Evolutionary conservation across 2,329 filamentous ascomycete genomes (phyloP), one percentile per base, ranked within the genome.

Genomic region (Ceratocystis cubensis): DNA sequence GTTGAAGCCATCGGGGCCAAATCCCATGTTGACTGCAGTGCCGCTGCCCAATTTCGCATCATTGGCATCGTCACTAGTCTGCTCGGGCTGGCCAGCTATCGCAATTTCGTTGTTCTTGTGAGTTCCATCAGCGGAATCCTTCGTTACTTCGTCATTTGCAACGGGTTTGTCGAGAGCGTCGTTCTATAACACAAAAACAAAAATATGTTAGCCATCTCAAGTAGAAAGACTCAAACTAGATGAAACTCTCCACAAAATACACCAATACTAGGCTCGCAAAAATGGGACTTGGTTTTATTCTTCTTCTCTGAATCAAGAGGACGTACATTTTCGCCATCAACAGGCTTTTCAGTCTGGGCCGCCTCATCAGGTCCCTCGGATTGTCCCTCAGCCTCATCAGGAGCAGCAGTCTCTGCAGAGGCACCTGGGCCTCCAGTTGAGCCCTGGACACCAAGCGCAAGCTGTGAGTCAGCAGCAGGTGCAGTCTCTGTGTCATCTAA

Each of bases 1-100:
- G 73, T 85, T 88, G 75, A 89, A 86, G 71, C 88, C 85, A 67
- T 82, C 82, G 69, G 81, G 80, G 72, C 82, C 84, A 73, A 82
- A 88, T 72, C 81, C 82, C 81, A 86, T 84, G 70, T 79, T 72
- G 59, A 22, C 41, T 7, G 22, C 44, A 28, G 69, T 69, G 63
- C 70, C 70, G 66, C 73, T 73, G 17, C 71, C 69, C 1, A 67
- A 68, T 59, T 73, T 72, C 68, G 74, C 72, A 44, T 71, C 71
- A n/a, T 70, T 72, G 17, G 63, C 71, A 48, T 72, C 72, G 5
- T 68, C 69, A 30, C 67, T 69, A n/a, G 67, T 50, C 17, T 70
- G 70, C 41, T 69, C 69, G n/a, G 69, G 66, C 30, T 66, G 66
- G 28, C 68, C 70, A 6, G n/a, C 44, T 44, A 48, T 56, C 5